A percentile compares a stretch with the other conserved stretches of the same genome.
These are phyloP conservation scores for Phytophthora pluvialis DNA, from an alignment of 352 stramenopile species.

Conservation along the genomic window DNA sequence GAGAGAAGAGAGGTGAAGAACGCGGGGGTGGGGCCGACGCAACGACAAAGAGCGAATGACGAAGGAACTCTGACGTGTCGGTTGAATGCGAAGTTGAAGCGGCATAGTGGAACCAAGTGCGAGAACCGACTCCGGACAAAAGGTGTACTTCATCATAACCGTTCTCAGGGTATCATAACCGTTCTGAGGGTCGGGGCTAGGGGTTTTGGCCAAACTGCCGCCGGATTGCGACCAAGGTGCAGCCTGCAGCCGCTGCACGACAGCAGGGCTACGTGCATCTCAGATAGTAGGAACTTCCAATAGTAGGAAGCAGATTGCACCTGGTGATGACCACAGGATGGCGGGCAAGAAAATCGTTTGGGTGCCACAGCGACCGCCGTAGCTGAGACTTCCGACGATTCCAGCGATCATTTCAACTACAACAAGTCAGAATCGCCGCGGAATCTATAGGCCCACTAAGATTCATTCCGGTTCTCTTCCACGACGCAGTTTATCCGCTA, in stretches of 20 bases:
- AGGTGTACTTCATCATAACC: constrained; percentile 25
- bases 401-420: constrained; percentile 11
- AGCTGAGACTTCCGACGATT: background rate
- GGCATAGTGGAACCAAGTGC: constrained; percentile 38
- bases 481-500: constrained; percentile 14
- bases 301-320: background rate
- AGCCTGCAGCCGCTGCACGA: no score
- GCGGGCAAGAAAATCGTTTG: constrained; percentile 1
- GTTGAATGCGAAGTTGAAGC: constrained; percentile 42
- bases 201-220: constrained; percentile 8
- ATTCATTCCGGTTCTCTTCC: constrained; percentile 17
- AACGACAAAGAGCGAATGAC: constrained; percentile 33
- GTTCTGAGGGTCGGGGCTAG: constrained; percentile 26
- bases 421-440: constrained; percentile 19
- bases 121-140: constrained; percentile 27
- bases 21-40: background rate
- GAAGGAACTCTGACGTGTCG: constrained; percentile 26
- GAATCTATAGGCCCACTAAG: constrained; percentile 14
- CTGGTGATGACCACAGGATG: background rate
- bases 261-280: background rate
- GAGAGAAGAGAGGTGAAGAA: background rate
- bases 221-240: constrained; percentile 2
- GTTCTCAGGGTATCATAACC: constrained; percentile 29
- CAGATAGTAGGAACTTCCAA: background rate
- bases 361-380: background rate